Base-by-base conservation (phyloP, 2,329 filamentous ascomycete genomes). In the Beauveria sp. region DNA sequence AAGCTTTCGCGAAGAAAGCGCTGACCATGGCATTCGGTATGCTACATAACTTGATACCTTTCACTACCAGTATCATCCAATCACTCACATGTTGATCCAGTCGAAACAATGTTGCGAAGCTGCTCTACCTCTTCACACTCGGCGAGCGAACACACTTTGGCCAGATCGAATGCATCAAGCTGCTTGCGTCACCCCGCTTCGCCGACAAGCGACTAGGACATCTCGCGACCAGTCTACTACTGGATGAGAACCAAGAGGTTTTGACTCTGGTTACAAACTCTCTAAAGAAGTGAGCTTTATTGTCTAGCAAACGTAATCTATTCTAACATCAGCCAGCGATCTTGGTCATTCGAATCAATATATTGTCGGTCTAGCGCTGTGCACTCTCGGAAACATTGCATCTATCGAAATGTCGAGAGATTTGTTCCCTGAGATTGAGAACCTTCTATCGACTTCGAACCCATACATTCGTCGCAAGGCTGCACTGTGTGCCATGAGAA, bases 231-330 rank as follows among this genome's bases (percentile, higher is more conserved):
- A 99, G 97, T 86, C 78, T 99, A 72, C 77, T 99, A 66, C 80
- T 99, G 64, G 95, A 99, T 74, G 95, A 99, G 81, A 99, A 99
- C 70, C 95, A 99, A 74, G 96, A 99, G 75, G 96, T 99, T 22
- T 75, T 99, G 70, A 99, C 95, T 1, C 79, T 99, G 63, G 96
- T 99, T 62, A 99, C 95, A 40, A 99, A 99, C 76, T 99, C 95
- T 12, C 78, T 99, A 66, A 95, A 98, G 75, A 99, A 98, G 93
- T 96, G 82, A 64, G 81, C 70, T 12, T 47, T 16, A 7, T 8
- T 3, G 7, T 52, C 16, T 51, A 16, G 51, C 38, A 6, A 50
- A 18, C 9, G 24, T 16, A 14, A 55, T 14, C 1, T 16, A 28
- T 49, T 8, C 67, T 70, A 62, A 67, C 63, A 50, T 46, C 8